Base-by-base conservation (phyloP, 768 basidiomycete species). In the Lyophyllum decastes region DNA sequence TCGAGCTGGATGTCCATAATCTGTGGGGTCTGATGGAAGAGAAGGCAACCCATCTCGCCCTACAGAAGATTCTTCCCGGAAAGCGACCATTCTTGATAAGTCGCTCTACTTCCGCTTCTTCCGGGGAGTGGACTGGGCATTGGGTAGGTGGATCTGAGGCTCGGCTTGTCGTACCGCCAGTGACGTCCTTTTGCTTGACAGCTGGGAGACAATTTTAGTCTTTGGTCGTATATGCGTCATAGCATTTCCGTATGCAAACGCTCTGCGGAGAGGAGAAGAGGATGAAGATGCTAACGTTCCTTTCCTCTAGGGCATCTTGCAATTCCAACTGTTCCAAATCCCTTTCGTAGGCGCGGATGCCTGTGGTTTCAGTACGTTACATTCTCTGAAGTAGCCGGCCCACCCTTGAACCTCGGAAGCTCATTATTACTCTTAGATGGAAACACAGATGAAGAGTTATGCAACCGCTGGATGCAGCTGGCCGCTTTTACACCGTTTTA, bases 391-490 rank as follows among this genome's bases (percentile, higher is more conserved):
- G n/a, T n/a, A n/a, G n/a, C n/a, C n/a, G n/a, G n/a, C n/a, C n/a
- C n/a, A n/a, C n/a, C n/a, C n/a, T n/a, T n/a, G n/a, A n/a, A n/a
- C n/a, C n/a, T n/a, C n/a, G 30, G 10, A 47, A 44, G 54, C 33
- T 57, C 46, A 21, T 35, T 38, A 54, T 49, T 49, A 21, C 40
- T 38, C 57, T 43, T 58, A 77, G 74, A 76, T 59, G 82, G 76
- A 2, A 91, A 92, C 68, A 86, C 87, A 8, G 83, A 90, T 62
- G 91, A 93, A 69, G 90, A 92, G 68, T 78, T 94, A 10, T 90
- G 89, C 71, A 87, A 86, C 60, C 82, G 92, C 17, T 94, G 92
- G 92, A 92, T 90, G 90, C 86, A 88, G 68, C 79, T 92, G n/a
- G 79, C 88, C 2, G 91, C 90, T 1, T 93, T 93, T 68, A 81